Conservation (phyloP, 306 rosid species). For the Luffa acutangula region DNA sequence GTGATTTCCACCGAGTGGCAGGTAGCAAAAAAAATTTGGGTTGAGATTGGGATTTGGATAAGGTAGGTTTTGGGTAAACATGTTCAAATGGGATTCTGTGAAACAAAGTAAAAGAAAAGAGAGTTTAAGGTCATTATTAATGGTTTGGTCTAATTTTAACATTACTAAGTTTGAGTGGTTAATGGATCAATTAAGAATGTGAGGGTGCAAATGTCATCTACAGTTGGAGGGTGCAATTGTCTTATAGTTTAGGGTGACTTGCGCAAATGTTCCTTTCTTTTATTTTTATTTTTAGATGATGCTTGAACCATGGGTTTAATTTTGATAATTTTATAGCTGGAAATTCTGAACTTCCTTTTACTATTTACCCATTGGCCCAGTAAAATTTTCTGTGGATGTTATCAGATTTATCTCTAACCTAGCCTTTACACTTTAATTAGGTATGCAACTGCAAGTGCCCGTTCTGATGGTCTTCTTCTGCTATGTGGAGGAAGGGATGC, state of each 20-base stretch:
- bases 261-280: not conserved
- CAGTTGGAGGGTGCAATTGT: not conserved
- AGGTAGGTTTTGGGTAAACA: not conserved
- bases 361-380: not conserved
- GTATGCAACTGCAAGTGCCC: constrained; percentile 99
- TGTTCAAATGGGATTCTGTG: not conserved
- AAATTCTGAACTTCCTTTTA: not conserved
- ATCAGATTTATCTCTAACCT: not conserved
- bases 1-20: no score
- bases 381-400: not conserved
- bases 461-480: constrained; percentile 98
- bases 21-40: not conserved
- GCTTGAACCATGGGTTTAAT: not conserved
- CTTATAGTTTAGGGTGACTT: not conserved
- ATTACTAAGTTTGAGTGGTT: not conserved
- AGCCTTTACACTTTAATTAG: constrained; percentile 32
- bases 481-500: constrained; percentile 99
- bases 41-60: not conserved
- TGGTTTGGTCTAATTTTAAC: not conserved
- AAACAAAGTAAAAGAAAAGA: not conserved
- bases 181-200: not conserved
- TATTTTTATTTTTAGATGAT: not conserved
- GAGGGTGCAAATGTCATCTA: not conserved
- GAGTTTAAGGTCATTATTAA: not conserved
- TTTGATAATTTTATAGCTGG: not conserved